Conservation (phyloP, 1,284 basidiomycete species). For the Rhodotorula sp. region DNA sequence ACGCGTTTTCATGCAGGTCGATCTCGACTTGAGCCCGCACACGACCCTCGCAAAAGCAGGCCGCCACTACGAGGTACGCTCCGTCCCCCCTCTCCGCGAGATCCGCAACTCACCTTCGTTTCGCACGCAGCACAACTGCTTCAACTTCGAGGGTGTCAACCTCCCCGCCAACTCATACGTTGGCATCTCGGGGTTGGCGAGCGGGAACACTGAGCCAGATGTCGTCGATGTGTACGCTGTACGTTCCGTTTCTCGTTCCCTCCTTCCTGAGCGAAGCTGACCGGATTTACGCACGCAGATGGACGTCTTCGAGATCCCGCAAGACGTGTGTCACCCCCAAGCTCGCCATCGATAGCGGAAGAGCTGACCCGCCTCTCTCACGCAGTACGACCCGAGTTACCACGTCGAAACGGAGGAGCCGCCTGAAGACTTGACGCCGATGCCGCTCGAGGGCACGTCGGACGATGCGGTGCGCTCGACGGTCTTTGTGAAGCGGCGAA, state of each 20-base stretch:
- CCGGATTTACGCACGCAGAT: constrained; percentile 5
- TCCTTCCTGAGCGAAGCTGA: neutral
- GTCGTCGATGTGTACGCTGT: constrained; percentile 45
- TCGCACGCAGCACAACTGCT: constrained; percentile 42
- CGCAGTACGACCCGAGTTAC: neutral
- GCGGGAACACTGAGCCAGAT: constrained; percentile 44
- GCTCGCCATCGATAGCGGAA: neutral
- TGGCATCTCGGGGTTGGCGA: constrained; percentile 44
- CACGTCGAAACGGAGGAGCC: constrained; percentile 23
- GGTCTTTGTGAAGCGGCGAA: neutral
- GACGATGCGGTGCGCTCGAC: constrained; percentile 26
- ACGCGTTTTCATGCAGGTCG: constrained; percentile 31
- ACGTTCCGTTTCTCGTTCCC: neutral
- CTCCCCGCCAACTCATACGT: constrained; percentile 40
- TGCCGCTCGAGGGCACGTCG: constrained; percentile 35
- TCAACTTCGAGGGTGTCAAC: constrained; percentile 40
- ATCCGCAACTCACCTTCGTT: neutral
- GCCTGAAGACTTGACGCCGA: neutral
- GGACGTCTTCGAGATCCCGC: constrained; percentile 37
- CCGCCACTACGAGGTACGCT: constrained; percentile 40
- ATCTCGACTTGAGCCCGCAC: constrained; percentile 45
- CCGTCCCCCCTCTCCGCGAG: neutral
- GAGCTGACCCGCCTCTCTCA: neutral
- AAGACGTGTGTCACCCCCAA: neutral
- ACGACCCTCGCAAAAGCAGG: constrained; percentile 43